Conservation (phyloP, 352 stramenopile species). For the Phytophthora megakarya region DNA sequence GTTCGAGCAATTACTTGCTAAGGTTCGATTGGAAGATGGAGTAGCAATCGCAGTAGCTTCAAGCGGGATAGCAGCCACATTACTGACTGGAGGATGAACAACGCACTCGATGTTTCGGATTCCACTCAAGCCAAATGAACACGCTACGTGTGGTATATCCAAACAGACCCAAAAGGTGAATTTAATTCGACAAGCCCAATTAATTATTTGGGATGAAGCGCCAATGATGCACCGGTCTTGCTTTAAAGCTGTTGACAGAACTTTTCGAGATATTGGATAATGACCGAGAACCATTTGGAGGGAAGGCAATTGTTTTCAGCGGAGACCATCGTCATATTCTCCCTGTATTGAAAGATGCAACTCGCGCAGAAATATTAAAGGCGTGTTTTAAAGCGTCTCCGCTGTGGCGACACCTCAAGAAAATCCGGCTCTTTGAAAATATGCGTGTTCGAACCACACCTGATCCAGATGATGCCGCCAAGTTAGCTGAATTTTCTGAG, state of each 20-base stretch:
- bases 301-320: constrained; percentile 29
- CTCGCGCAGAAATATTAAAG: constrained; percentile 1
- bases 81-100: no score
- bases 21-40: no score
- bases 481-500: not conserved
- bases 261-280: constrained; percentile 16
- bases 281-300: constrained; percentile 29
- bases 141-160: no score
- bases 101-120: no score
- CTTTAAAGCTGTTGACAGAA: constrained; percentile 34
- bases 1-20: no score
- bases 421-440: constrained; percentile 1
- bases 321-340: constrained; percentile 36
- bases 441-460: not conserved
- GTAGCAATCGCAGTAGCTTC: no score
- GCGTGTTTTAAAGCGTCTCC: no score
- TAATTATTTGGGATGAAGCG: no score
- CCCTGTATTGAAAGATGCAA: constrained; percentile 17
- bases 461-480: not conserved
- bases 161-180: no score
- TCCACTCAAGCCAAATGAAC: no score
- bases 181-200: no score
- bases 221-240: constrained; percentile 8
- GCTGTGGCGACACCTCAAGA: not conserved
- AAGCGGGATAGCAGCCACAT: no score